Conservation (phyloP, 1,284 basidiomycete species). For the Entoloma clypeatum region DNA sequence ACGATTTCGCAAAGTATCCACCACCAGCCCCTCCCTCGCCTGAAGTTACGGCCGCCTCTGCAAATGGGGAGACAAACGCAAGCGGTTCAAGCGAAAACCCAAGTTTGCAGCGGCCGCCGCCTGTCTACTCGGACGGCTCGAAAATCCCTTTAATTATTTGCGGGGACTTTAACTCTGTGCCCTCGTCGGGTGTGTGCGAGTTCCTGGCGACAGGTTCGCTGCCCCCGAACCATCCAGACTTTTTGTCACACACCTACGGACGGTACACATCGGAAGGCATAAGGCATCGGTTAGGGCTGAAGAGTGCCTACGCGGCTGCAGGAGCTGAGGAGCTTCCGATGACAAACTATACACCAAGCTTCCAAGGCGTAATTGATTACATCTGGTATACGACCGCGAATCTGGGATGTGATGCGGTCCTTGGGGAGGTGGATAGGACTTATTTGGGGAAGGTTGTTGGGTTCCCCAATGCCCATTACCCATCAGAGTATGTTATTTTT, state of each 20-base stretch:
- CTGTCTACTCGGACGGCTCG: constrained; percentile 73
- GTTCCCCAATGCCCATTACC: constrained; percentile 96
- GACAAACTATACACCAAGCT: constrained; percentile 91
- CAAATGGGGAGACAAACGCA: constrained; percentile 14
- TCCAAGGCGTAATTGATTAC: constrained; percentile 87
- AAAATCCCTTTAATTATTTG: constrained; percentile 93
- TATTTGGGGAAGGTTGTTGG: constrained; percentile 94
- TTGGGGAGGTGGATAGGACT: constrained; percentile 83
- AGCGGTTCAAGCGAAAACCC: constrained; percentile 21
- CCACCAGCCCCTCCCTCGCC: constrained; percentile 46
- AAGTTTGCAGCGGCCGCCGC: constrained; percentile 46
- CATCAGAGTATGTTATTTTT: constrained; percentile 76
- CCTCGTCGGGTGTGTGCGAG: constrained; percentile 89
- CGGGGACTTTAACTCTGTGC: constrained; percentile 94
- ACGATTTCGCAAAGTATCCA: constrained; percentile 82
- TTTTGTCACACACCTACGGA: constrained; percentile 90
- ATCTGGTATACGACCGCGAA: constrained; percentile 87
- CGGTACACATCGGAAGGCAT: constrained; percentile 90
- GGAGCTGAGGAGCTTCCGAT: constrained; percentile 61
- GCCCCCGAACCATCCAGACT: constrained; percentile 83
- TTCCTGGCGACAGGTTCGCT: constrained; percentile 77
- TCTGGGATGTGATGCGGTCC: constrained; percentile 79
- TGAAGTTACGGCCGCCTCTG: constrained; percentile 12
- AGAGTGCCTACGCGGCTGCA: constrained; percentile 72
- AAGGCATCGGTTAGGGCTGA: constrained; percentile 75